phyloP scores from a whole-genome alignment of 495 filamentous ascomycete genomes.

The Aspergillus conjunctus region DNA sequence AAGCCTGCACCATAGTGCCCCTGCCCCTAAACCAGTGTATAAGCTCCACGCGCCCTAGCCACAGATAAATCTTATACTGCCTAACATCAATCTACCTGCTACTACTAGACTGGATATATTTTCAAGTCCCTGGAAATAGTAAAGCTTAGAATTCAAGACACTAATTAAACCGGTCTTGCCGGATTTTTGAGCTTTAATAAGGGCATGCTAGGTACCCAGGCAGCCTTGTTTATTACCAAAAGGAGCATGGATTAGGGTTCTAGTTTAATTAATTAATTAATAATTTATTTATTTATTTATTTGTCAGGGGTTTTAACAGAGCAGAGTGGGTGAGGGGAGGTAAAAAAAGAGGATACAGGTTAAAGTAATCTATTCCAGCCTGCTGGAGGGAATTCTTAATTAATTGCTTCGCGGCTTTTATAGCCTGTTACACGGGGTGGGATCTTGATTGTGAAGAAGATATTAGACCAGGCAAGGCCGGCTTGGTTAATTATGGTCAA shows the following conservation, averaged over 20 bases:
- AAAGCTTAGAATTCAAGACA: slow-evolving; percentile 58
- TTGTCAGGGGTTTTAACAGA: slow-evolving; percentile 2
- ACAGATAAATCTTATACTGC: slow-evolving; percentile 90
- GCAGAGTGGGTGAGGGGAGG: not conserved
- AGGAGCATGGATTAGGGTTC: slow-evolving; percentile 58
- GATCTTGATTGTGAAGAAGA: slow-evolving; percentile 63
- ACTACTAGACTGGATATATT: slow-evolving; percentile 67
- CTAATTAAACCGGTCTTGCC: slow-evolving; percentile 57
- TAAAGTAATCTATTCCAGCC: slow-evolving; percentile 56
- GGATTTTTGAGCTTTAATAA: slow-evolving; percentile 56
- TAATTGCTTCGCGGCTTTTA: slow-evolving; percentile 50
- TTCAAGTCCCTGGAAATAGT: slow-evolving; percentile 66
- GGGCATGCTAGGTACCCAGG: slow-evolving; percentile 55
- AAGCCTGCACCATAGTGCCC: slow-evolving; percentile 75
- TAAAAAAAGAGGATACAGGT: slow-evolving; percentile 42
- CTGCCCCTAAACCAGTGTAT: slow-evolving; percentile 71
- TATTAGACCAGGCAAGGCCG: slow-evolving; percentile 46
- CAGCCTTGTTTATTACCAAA: slow-evolving; percentile 54
- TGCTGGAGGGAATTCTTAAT: slow-evolving; percentile 49
- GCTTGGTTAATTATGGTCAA: slow-evolving; percentile 48
- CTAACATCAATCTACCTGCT: slow-evolving; percentile 79
- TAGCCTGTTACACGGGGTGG: slow-evolving; percentile 49
- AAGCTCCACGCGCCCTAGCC: slow-evolving; percentile 76
- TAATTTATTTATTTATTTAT: no score
- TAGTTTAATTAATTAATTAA: no score